These are phyloP conservation scores for Paecilomyces sp. DNA, from an alignment of 2,329 filamentous ascomycete genomes.

Conservation along the genomic window DNA sequence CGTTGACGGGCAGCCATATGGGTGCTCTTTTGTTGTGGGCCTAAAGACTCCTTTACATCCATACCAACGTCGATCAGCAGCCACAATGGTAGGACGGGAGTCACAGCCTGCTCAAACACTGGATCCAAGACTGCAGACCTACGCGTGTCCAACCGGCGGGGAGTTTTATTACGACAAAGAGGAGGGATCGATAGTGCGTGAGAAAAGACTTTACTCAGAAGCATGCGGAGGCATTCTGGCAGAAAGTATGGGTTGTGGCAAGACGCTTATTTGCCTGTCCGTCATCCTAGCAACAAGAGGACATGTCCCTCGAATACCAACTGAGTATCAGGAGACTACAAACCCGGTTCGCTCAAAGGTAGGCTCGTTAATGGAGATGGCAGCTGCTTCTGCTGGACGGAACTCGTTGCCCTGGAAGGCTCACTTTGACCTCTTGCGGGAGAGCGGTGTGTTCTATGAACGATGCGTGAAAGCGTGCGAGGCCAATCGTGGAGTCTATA, in stretches of 20 bases:
- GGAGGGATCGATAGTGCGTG: constrained; percentile 53
- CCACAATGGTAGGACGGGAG: constrained; percentile 79
- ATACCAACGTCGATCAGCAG: constrained; percentile 74
- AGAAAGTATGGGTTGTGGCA: constrained; percentile 56
- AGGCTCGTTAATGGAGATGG: constrained; percentile 67
- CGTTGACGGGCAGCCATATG: constrained; percentile 5
- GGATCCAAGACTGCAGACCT: constrained; percentile 64
- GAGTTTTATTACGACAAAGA: constrained; percentile 65
- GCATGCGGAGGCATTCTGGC: constrained; percentile 60
- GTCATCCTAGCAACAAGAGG: constrained; percentile 69
- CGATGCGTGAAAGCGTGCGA: constrained; percentile 51
- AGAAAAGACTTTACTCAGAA: constrained; percentile 67
- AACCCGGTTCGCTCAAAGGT: constrained; percentile 40
- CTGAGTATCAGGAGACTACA: constrained; percentile 47
- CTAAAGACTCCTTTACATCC: constrained; percentile 59
- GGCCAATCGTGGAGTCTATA: constrained; percentile 54
- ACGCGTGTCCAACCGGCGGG: constrained; percentile 53
- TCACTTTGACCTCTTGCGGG: constrained; percentile 50
- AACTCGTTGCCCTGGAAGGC: constrained; percentile 63
- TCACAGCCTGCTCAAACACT: constrained; percentile 54
- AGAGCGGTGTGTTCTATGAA: constrained; percentile 45
- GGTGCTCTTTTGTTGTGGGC: constrained; percentile 21
- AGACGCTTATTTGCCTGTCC: constrained; percentile 78
- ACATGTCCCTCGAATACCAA: constrained; percentile 60
- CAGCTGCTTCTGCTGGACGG: constrained; percentile 60